Percentiles rank a stretch among this genome's conserved stretches.
These are phyloP conservation scores for Plenodomus lindquistii DNA, from an alignment of 2,329 filamentous ascomycete genomes.

Conservation along the genomic window DNA sequence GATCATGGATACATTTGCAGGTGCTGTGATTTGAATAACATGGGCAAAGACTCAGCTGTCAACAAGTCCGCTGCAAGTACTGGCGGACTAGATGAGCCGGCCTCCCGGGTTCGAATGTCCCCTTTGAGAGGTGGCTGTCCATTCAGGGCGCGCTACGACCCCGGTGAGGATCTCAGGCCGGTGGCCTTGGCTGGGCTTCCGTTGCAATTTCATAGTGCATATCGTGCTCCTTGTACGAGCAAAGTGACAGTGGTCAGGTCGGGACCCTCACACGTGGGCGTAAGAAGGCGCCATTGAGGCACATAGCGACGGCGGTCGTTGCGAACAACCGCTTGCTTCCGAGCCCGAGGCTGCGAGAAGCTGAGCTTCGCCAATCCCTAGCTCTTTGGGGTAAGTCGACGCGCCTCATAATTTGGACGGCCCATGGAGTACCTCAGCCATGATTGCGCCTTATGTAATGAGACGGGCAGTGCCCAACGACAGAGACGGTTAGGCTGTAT, in stretches of 20 bases:
- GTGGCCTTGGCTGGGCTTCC: constrained; percentile 19
- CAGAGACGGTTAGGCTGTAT: constrained; percentile 20
- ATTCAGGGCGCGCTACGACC: constrained; percentile 21
- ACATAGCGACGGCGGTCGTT: constrained; percentile 14
- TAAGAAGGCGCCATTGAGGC: constrained; percentile 14
- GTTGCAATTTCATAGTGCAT: constrained; percentile 10
- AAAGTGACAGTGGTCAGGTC: constrained; percentile 9
- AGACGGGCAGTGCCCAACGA: constrained; percentile 15
- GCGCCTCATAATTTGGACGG: constrained; percentile 7
- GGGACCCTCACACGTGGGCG: constrained; percentile 19
- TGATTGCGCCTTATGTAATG: constrained; percentile 22
- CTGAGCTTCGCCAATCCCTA: constrained; percentile 11
- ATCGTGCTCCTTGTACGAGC: constrained; percentile 13
- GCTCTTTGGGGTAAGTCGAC: constrained; percentile 13
- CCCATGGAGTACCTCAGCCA: constrained; percentile 20
- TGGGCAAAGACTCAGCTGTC: neutral
- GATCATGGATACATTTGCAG: neutral
- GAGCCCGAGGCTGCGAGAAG: constrained; percentile 21
- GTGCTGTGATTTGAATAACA: neutral
- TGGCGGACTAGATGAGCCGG: neutral
- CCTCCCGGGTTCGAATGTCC: neutral
- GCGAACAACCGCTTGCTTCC: constrained; percentile 26
- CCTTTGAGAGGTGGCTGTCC: constrained; percentile 5
- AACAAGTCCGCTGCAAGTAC: neutral
- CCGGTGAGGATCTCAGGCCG: constrained; percentile 28